phyloP scores from a whole-genome alignment of 2,329 filamentous ascomycete species.

The Keithomyces neogunnii region DNA sequence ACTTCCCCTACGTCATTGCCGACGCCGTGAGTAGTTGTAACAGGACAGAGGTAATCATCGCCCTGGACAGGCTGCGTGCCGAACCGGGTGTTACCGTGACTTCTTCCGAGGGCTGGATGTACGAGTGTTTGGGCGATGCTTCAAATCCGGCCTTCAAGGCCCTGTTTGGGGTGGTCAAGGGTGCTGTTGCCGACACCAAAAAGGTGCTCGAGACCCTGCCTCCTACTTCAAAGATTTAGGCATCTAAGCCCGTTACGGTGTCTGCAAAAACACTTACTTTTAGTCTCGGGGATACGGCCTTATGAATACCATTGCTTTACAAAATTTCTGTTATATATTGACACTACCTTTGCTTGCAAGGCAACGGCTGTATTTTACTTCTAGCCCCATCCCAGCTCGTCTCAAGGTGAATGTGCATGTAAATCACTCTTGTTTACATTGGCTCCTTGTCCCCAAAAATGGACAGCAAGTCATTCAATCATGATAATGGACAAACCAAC shows the following conservation, averaged over 20 bases:
- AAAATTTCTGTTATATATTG: neutral
- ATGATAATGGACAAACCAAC: neutral
- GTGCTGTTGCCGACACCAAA: slow-evolving; percentile 62
- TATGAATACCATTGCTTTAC: neutral
- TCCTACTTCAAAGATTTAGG: slow-evolving; percentile 45
- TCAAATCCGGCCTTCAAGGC: slow-evolving; percentile 61
- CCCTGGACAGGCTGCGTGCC: slow-evolving; percentile 64
- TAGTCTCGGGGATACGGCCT: neutral
- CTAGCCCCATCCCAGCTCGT: slow-evolving; percentile 1
- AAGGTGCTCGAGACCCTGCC: slow-evolving; percentile 55
- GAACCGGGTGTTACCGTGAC: slow-evolving; percentile 69
- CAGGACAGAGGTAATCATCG: slow-evolving; percentile 68
- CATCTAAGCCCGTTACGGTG: neutral
- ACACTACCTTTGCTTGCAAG: neutral
- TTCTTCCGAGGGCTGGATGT: slow-evolving; percentile 81
- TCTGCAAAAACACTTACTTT: neutral
- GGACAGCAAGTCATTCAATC: neutral
- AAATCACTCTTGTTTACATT: slow-evolving; percentile 11
- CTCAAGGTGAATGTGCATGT: slow-evolving; percentile 1
- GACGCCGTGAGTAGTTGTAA: slow-evolving; percentile 90
- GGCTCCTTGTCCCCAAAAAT: neutral
- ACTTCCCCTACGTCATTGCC: slow-evolving; percentile 77
- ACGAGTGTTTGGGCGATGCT: slow-evolving; percentile 83
- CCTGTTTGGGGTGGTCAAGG: slow-evolving; percentile 72
- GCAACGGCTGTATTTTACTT: neutral